Evolutionary conservation across 2,329 filamentous ascomycete genomes (phyloP), one percentile per base, ranked within the genome.

Genomic region (Ophiostoma quercus): DNA sequence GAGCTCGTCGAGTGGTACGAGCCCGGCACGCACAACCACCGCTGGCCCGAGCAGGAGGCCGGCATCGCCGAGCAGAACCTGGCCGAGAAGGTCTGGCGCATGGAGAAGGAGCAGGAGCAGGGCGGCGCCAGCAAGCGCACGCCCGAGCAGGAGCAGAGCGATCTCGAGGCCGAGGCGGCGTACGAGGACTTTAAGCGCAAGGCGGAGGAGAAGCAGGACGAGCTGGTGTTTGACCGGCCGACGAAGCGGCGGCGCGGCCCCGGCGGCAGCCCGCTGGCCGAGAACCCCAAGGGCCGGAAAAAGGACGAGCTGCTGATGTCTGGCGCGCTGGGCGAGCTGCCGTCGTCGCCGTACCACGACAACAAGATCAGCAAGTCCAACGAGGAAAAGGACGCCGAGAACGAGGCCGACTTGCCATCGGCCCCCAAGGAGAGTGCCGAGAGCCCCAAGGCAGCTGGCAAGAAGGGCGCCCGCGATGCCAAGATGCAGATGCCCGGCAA

Each of bases 1-100:
- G 91, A 96, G 77, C 79, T 98, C 71, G 77, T 96, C 8, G 92
- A 97, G 77, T 99, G 92, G 83, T 88, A 87, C 77, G 91, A 94
- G 75, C 90, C 91, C 1, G 94, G 92, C 1, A 87, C 87, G 67
- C 94, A 98, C 80, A 82, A 87, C 66, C 92, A 90, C 80, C 83
- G 87, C 51, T 96, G 91, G 88, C 95, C 95, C 0, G 85, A 85
- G 11, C 88, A 91, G 76, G 91, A 97, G 79, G 91, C 92, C 14
- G 88, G 88, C 39, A 84, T 84, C 6, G 88, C 89, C 67, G 92
- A 95, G 79, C 91, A 90, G 79, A 87, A 85, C 72, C 85, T 94
- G 57, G 92, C 91, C 29, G 88, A 93, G 79, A 89, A 91, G 77
- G 83, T 89, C 54, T 89, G 85, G 85, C 84, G 85, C 73, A 80